Evolutionary conservation across 768 basidiomycete species (phyloP).

Genomic region (Krasilnikovozyma curviuscula): DNA sequence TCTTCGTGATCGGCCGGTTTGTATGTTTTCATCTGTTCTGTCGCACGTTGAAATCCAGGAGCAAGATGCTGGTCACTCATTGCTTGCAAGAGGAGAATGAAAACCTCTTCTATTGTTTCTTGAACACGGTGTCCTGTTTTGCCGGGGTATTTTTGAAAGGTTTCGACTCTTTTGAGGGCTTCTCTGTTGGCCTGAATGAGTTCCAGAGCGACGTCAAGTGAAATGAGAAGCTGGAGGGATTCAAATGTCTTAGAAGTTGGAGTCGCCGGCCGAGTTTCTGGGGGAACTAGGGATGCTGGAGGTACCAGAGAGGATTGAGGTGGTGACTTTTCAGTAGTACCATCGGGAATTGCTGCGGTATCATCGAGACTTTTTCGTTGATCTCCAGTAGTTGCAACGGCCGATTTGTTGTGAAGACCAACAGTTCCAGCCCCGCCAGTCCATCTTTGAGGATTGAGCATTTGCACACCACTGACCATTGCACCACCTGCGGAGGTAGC

Average conservation of each 20-base stretch:
- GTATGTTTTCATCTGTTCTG: constrained; percentile 71
- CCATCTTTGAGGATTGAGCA: constrained; percentile 82
- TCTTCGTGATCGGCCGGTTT: constrained; percentile 70
- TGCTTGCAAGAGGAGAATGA: constrained; percentile 61
- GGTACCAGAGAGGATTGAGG: constrained; percentile 11
- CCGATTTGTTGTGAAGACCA: too few species aligned
- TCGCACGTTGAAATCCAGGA: constrained; percentile 67
- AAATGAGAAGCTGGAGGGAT: constrained; percentile 69
- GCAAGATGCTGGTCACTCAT: constrained; percentile 59
- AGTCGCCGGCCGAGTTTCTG: not conserved
- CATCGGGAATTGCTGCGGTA: constrained; percentile 14
- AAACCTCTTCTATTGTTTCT: constrained; percentile 86
- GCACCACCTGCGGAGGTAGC: constrained; percentile 53
- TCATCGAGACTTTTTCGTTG: too few species aligned
- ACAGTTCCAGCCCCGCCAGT: too few species aligned
- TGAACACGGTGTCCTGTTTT: constrained; percentile 67
- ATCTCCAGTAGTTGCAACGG: too few species aligned
- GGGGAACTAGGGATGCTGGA: constrained; percentile 10
- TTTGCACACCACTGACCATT: constrained; percentile 64
- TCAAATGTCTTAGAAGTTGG: constrained; percentile 24
- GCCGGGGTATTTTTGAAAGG: constrained; percentile 70
- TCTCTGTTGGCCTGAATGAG: constrained; percentile 87
- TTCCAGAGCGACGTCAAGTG: constrained; percentile 73
- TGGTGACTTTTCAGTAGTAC: too few species aligned
- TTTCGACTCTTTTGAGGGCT: constrained; percentile 75